Percentiles rank a stretch among this genome's conserved stretches.
These are phyloP conservation scores for Colletotrichum kahawae DNA, from an alignment of 2,329 filamentous ascomycete genomes.

Conservation along the genomic window DNA sequence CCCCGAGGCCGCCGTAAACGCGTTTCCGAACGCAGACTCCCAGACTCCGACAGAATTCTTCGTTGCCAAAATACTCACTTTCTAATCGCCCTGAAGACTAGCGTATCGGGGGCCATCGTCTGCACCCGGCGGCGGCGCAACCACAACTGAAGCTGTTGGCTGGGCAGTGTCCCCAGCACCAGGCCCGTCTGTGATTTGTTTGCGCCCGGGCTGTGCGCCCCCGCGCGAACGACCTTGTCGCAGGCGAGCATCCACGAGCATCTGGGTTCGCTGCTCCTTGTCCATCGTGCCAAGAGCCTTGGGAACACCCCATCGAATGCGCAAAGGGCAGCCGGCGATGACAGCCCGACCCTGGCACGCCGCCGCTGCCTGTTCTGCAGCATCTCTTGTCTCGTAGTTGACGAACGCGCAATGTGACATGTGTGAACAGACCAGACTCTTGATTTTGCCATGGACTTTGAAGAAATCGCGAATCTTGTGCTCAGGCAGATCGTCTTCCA, in stretches of 20 bases:
- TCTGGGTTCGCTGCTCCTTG: conserved; percentile 79
- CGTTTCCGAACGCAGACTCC: not conserved
- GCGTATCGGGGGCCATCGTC: conserved; percentile 79
- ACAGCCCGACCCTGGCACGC: conserved; percentile 88
- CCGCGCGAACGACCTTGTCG: conserved; percentile 38
- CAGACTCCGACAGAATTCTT: not conserved
- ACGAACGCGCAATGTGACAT: conserved; percentile 97
- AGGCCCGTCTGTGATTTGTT: conserved; percentile 5
- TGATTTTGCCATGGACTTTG: conserved; percentile 84
- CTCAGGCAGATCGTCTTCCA: conserved; percentile 95
- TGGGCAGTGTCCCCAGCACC: not conserved
- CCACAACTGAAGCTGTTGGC: conserved; percentile 51
- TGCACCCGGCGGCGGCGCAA: conserved; percentile 75
- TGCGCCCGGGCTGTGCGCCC: conserved; percentile 18
- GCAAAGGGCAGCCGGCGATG: conserved; percentile 87
- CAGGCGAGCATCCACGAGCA: conserved; percentile 74
- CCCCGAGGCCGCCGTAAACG: not conserved
- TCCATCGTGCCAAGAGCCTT: conserved; percentile 93
- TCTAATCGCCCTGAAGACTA: conserved; percentile 81
- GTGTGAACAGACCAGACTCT: conserved; percentile 93
- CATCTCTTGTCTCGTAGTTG: conserved; percentile 86
- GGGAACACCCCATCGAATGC: conserved; percentile 91
- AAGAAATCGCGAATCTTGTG: conserved; percentile 92
- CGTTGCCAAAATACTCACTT: not conserved
- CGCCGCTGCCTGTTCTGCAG: conserved; percentile 83